These are phyloP conservation scores for Rhizophagus clarus DNA, from an alignment of 192 early-diverging fungal genomes.

Conservation along the genomic window DNA sequence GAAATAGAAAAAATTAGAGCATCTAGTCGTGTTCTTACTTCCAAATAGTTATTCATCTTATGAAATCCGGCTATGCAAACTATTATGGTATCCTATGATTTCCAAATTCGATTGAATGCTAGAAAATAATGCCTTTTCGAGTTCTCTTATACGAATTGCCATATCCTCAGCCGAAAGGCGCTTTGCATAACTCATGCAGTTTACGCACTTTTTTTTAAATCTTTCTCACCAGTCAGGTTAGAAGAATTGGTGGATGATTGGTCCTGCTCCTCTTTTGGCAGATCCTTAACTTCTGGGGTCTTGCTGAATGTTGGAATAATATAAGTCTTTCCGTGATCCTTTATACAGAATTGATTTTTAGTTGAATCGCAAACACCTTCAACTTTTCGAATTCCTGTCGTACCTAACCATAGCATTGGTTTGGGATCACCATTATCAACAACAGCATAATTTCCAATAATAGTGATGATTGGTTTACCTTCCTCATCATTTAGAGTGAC, in stretches of 20 bases:
- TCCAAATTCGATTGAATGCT: too few relatives aligned
- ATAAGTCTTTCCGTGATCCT: background rate
- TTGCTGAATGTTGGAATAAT: background rate
- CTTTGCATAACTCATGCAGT: background rate
- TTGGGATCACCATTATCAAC: conserved; percentile 1
- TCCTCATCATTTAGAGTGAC: background rate
- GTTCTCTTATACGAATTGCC: too few relatives aligned
- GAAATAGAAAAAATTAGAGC: too few relatives aligned
- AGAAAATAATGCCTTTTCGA: too few relatives aligned
- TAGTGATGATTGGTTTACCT: background rate
- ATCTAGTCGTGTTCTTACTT: too few relatives aligned
- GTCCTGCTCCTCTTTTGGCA: background rate
- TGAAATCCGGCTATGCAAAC: too few relatives aligned
- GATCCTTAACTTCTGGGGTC: background rate
- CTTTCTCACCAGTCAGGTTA: background rate
- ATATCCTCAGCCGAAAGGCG: too few relatives aligned
- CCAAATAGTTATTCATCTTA: too few relatives aligned
- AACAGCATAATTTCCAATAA: background rate
- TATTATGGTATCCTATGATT: too few relatives aligned
- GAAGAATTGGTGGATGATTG: background rate
- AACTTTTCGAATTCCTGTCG: conserved; percentile 6
- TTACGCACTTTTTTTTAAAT: conserved; percentile 2
- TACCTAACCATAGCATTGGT: conserved; percentile 1
- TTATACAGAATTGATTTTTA: conserved; percentile 6
- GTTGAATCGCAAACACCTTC: background rate